A percentile compares a stretch with the other conserved stretches of the same genome.
phyloP scores from a whole-genome alignment of 2,329 filamentous ascomycete species.

The Aureobasidium vineae region DNA sequence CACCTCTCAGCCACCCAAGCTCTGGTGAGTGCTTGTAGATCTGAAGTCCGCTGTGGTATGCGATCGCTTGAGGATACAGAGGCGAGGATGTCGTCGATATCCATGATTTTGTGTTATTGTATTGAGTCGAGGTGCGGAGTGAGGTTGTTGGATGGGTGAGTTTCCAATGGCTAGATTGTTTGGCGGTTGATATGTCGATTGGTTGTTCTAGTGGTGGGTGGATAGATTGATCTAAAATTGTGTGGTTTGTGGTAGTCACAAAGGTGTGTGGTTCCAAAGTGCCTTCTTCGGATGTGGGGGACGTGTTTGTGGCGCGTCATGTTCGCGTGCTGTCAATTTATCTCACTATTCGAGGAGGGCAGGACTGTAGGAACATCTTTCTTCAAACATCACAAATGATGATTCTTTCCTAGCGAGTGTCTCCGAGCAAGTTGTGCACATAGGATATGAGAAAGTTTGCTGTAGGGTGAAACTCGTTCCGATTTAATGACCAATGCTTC shows the following conservation, averaged over 20 bases:
- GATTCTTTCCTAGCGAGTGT: too few species aligned
- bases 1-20: constrained; percentile 92
- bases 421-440: too few species aligned
- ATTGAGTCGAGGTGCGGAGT: too few species aligned
- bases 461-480: not conserved
- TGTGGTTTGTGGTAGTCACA: not conserved
- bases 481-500: not conserved
- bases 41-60: constrained; percentile 61
- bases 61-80: constrained; percentile 45
- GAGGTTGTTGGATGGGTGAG: too few species aligned
- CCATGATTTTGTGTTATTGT: constrained; percentile 36
- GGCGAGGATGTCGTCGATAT: constrained; percentile 55
- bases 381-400: not conserved
- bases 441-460: too few species aligned
- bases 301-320: constrained; percentile 15
- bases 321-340: constrained; percentile 5
- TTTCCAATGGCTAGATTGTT: too few species aligned
- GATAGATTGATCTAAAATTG: too few species aligned
- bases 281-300: not conserved
- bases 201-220: too few species aligned
- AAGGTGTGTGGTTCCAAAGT: not conserved
- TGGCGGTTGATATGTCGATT: not conserved
- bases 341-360: not conserved
- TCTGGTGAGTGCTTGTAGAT: constrained; percentile 85
- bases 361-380: not conserved